Conservation (phyloP, 2,329 filamentous ascomycete species). For the Colletotrichum sp. region DNA sequence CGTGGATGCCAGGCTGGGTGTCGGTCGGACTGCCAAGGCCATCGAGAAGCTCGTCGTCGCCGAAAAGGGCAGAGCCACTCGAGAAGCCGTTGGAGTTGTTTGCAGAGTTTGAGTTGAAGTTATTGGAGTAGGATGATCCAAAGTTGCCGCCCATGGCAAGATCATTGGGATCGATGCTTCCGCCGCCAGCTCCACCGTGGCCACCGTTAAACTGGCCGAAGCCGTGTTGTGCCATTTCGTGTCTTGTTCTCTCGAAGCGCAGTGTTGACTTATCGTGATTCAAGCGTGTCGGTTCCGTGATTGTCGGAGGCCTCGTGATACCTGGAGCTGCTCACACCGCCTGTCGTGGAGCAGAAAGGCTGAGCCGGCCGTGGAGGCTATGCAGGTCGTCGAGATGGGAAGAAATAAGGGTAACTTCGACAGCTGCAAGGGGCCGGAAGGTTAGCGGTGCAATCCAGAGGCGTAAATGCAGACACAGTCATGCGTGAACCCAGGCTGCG, state of each 20-base stretch:
- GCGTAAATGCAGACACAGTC: not conserved
- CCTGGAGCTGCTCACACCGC: conserved; percentile 3
- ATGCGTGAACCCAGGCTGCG: not conserved
- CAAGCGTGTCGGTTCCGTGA: not conserved
- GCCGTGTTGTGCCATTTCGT: conserved; percentile 59
- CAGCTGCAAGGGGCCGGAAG: not conserved
- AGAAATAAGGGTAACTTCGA: not conserved
- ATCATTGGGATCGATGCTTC: conserved; percentile 83
- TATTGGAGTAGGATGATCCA: conserved; percentile 61
- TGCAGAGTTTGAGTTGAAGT: conserved; percentile 58
- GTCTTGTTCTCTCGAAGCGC: not conserved
- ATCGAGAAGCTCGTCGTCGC: conserved; percentile 88
- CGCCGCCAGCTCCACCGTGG: conserved; percentile 51
- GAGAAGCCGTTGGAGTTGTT: conserved; percentile 76
- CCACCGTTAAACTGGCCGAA: conserved; percentile 61
- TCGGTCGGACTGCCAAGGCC: conserved; percentile 65
- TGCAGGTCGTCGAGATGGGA: not conserved
- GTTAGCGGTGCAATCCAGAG: not conserved
- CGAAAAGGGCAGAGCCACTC: conserved; percentile 78
- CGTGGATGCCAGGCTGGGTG: conserved; percentile 53
- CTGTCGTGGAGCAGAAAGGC: not conserved
- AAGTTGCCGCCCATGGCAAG: conserved; percentile 72
- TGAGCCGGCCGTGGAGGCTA: not conserved
- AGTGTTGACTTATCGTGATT: not conserved
- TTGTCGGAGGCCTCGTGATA: not conserved